Conservation (phyloP, 257 asterid genomes). For the Cinchona pubescens region DNA sequence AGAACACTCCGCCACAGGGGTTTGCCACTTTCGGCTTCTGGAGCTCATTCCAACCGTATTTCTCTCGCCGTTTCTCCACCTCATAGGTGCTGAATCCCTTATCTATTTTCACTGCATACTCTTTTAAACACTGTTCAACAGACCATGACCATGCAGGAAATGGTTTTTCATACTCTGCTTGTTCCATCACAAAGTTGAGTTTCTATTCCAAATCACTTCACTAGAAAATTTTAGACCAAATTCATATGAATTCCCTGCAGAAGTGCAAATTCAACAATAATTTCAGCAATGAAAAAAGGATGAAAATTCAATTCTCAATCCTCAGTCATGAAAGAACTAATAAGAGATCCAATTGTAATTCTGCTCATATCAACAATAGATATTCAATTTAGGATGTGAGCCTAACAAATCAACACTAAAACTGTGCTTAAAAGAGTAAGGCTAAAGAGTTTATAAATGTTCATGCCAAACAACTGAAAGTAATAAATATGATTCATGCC, state of each 20-base stretch:
- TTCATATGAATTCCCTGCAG: slow-evolving; percentile 37
- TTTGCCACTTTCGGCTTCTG: slow-evolving; percentile 68
- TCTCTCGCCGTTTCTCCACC: slow-evolving; percentile 58
- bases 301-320: neutral
- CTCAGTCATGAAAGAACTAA: neutral
- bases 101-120: slow-evolving; percentile 57
- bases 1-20: slow-evolving; percentile 71
- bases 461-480: neutral
- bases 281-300: neutral
- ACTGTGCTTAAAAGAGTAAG: neutral
- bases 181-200: slow-evolving; percentile 31
- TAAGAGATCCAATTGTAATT: neutral
- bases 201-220: slow-evolving; percentile 20
- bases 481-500: neutral
- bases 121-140: slow-evolving; percentile 66
- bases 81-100: slow-evolving; percentile 62
- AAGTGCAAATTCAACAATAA: slow-evolving; percentile 3
- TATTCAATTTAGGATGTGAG: neutral
- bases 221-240: slow-evolving; percentile 8
- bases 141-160: slow-evolving; percentile 74
- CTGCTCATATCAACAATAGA: neutral
- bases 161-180: slow-evolving; percentile 35
- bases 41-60: slow-evolving; percentile 68
- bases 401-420: neutral
- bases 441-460: neutral